Conservation (phyloP, 148 eudicot species). For the Rhododendron molle region DNA sequence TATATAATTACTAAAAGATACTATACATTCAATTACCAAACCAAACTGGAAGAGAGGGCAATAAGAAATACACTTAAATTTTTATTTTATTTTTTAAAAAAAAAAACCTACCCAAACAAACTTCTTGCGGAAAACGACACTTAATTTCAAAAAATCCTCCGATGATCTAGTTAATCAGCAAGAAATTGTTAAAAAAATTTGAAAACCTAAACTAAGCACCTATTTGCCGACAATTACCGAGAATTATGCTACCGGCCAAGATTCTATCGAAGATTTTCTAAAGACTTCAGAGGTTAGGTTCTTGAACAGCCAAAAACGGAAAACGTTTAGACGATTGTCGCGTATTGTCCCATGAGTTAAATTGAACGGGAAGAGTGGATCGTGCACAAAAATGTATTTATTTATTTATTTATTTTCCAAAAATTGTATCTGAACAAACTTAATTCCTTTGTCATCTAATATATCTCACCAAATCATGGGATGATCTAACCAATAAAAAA, state of each 20-base stretch:
- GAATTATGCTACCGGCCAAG: neutral
- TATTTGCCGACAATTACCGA: no score
- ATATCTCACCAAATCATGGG: neutral
- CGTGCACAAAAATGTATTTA: no score
- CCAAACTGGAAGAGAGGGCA: no score
- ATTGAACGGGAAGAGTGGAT: neutral
- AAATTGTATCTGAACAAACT: neutral
- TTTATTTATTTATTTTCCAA: no score
- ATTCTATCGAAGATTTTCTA: neutral
- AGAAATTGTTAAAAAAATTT: neutral
- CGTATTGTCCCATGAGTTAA: neutral
- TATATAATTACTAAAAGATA: no score
- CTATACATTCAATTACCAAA: no score
- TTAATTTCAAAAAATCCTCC: no score
- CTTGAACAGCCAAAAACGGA: neutral
- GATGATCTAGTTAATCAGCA: no score
- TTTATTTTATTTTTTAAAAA: no score
- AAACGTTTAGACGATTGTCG: neutral
- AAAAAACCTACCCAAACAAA: no score
- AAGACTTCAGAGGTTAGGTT: neutral
- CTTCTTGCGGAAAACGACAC: no score
- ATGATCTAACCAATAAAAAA: neutral
- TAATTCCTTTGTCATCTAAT: neutral
- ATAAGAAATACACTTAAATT: no score
- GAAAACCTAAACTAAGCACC: neutral